phyloP scores from a whole-genome alignment of 2,329 filamentous ascomycete genomes.

The Neofusicoccum cordaticola region DNA sequence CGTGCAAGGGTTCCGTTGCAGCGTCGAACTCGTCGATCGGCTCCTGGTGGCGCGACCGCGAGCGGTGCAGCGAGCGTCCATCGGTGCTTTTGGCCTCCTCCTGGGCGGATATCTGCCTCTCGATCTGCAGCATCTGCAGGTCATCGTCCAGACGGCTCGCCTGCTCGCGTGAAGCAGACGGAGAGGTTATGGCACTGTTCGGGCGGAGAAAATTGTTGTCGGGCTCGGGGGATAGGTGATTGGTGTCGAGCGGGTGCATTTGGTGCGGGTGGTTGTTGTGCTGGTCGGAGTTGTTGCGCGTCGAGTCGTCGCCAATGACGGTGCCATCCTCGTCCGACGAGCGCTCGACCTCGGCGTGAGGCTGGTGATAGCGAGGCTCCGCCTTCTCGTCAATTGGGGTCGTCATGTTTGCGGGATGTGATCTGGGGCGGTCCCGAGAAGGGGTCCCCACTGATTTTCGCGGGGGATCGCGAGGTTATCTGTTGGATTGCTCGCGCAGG shows the following conservation, averaged over 20 bases:
- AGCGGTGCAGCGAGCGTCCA: constrained; percentile 48
- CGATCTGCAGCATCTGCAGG: constrained; percentile 62
- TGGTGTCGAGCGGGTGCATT: neutral
- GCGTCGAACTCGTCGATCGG: constrained; percentile 65
- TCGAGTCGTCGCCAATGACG: constrained; percentile 34
- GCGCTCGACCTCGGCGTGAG: constrained; percentile 19
- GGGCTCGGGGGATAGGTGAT: constrained; percentile 24
- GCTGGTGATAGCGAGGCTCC: constrained; percentile 36
- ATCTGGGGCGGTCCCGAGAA: too few species aligned
- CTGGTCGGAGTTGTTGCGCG: constrained; percentile 27
- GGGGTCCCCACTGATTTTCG: constrained; percentile 15
- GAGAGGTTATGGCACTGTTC: constrained; percentile 41
- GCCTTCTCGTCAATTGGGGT: constrained; percentile 37
- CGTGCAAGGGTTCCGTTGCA: constrained; percentile 67
- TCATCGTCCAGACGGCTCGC: constrained; percentile 64
- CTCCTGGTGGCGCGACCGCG: constrained; percentile 54
- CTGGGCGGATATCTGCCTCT: constrained; percentile 55
- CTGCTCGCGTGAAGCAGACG: constrained; percentile 58
- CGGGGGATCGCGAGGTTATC: constrained; percentile 15
- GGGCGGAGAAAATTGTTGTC: constrained; percentile 44
- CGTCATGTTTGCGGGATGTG: constrained; percentile 27
- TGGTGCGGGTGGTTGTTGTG: neutral
- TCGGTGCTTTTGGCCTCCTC: constrained; percentile 35
- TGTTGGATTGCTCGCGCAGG: neutral
- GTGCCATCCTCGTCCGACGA: constrained; percentile 39